These are phyloP conservation scores for Tricladium varicosporioides DNA, from an alignment of 2,329 filamentous ascomycete species.

Conservation along the genomic window DNA sequence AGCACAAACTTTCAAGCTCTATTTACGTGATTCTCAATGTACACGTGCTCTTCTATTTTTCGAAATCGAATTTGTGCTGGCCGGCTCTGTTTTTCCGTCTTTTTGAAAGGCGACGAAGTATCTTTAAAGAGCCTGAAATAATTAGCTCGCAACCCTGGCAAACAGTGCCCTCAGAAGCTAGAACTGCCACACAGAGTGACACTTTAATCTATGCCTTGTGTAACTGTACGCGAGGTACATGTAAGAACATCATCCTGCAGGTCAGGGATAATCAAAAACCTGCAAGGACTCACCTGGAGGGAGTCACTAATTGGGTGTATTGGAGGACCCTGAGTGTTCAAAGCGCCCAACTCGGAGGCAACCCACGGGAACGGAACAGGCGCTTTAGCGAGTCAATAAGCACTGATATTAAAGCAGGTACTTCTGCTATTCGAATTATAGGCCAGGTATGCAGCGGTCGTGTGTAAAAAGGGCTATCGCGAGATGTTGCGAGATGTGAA, in stretches of 20 bases:
- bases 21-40: background rate
- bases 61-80: background rate
- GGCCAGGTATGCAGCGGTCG: background rate
- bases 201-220: constrained; percentile 12
- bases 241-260: constrained; percentile 5
- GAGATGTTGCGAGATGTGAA: background rate
- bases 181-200: constrained; percentile 11
- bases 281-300: constrained; percentile 3
- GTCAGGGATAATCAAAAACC: constrained; percentile 6
- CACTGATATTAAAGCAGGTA: background rate
- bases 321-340: constrained; percentile 1
- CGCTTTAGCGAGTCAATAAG: constrained; percentile 5
- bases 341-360: background rate
- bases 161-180: background rate
- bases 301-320: constrained; percentile 1
- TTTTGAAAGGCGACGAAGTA: constrained; percentile 11
- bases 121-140: constrained; percentile 16
- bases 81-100: background rate
- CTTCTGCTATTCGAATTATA: background rate
- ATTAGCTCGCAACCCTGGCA: constrained; percentile 12
- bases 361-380: constrained; percentile 8
- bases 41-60: constrained; percentile 1
- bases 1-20: background rate
- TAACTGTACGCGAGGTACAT: constrained; percentile 12
- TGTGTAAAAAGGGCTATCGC: background rate